These are phyloP conservation scores for Raffaelea albimanens DNA, from an alignment of 2,329 filamentous ascomycete species.

Conservation along the genomic window DNA sequence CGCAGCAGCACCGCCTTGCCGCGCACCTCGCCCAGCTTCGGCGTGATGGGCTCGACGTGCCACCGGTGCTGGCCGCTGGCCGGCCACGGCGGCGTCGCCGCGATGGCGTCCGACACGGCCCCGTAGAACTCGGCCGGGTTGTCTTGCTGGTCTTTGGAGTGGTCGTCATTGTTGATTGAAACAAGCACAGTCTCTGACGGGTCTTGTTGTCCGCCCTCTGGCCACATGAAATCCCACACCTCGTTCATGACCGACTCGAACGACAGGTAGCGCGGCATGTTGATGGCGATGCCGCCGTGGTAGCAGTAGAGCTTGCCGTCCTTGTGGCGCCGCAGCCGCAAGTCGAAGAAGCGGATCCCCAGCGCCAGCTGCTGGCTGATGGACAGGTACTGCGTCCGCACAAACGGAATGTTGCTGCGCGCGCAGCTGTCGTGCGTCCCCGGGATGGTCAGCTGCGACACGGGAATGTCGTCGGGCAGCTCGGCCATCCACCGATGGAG, in stretches of 20 bases:
- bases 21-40: slow-evolving; percentile 51
- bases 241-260: slow-evolving; percentile 51
- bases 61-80: slow-evolving; percentile 33
- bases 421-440: slow-evolving; percentile 62
- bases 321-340: slow-evolving; percentile 31
- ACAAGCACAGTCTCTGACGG: slow-evolving; percentile 59
- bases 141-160: slow-evolving; percentile 49
- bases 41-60: slow-evolving; percentile 51
- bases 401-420: slow-evolving; percentile 41
- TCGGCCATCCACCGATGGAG: slow-evolving; percentile 54
- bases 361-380: slow-evolving; percentile 56
- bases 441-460: slow-evolving; percentile 59
- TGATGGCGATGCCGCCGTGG: slow-evolving; percentile 61
- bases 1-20: slow-evolving; percentile 60
- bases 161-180: slow-evolving; percentile 58
- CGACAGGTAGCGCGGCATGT: slow-evolving; percentile 51
- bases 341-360: slow-evolving; percentile 63
- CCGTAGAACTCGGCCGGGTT: slow-evolving; percentile 26
- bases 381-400: slow-evolving; percentile 60
- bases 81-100: slow-evolving; percentile 22
- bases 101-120: slow-evolving; percentile 45
- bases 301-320: slow-evolving; percentile 52
- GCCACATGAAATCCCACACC: slow-evolving; percentile 49
- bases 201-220: slow-evolving; percentile 26
- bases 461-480: slow-evolving; percentile 43